phyloP scores from a whole-genome alignment of 305 asterid species.

The Ilex paraguariensis region DNA sequence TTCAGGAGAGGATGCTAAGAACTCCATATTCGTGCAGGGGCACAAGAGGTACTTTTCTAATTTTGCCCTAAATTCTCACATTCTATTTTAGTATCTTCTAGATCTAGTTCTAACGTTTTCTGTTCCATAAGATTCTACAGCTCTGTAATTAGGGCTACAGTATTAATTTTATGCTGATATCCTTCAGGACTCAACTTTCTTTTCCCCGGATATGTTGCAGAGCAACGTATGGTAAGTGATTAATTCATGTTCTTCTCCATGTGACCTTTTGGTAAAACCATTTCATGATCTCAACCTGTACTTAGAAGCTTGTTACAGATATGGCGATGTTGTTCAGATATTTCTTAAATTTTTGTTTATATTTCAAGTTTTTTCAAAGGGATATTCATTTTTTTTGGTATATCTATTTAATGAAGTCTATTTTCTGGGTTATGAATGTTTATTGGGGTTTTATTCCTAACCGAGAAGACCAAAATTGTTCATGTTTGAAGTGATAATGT shows the following conservation, averaged over 20 bases:
- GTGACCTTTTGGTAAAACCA: background rate
- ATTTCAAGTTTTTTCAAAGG: conserved; percentile 10
- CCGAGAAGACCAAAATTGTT: too few relatives aligned
- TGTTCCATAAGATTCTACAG: too few relatives aligned
- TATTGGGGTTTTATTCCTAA: too few relatives aligned
- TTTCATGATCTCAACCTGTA: too few relatives aligned
- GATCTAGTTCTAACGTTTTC: too few relatives aligned
- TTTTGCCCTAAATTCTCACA: too few relatives aligned
- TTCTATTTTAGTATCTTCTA: too few relatives aligned
- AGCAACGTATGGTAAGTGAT: conserved; percentile 58
- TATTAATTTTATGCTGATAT: background rate
- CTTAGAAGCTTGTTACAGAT: conserved; percentile 8
- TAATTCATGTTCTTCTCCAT: background rate
- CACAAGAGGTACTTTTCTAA: too few relatives aligned
- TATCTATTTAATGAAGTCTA: background rate
- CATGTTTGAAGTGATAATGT: too few relatives aligned
- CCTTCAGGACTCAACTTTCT: conserved; percentile 36
- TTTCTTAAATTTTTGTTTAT: background rate
- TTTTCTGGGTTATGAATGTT: background rate
- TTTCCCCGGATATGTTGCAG: conserved; percentile 43
- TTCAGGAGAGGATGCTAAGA: too few relatives aligned
- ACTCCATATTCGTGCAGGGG: too few relatives aligned
- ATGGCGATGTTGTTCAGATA: background rate
- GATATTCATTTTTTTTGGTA: conserved; percentile 20
- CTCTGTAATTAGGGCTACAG: too few relatives aligned